phyloP scores from a whole-genome alignment of 495 filamentous ascomycete species.

The Neurospora sp. region DNA sequence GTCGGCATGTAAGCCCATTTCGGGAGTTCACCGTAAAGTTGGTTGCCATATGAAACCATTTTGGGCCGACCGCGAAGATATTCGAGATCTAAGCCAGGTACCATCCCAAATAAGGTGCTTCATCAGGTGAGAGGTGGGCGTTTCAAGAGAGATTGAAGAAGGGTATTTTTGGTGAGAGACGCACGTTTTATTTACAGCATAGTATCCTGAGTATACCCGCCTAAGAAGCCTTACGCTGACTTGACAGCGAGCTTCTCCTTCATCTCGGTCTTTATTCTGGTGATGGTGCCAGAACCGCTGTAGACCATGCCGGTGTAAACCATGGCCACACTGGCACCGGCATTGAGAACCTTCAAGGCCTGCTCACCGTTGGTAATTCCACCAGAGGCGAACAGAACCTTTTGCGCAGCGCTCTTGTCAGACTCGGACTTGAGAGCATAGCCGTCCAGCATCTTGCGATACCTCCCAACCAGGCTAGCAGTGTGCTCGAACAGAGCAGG shows the following conservation, averaged over 20 bases:
- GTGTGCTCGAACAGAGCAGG: slow-evolving; percentile 77
- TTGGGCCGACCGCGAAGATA: not conserved
- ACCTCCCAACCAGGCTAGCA: slow-evolving; percentile 62
- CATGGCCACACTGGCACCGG: slow-evolving; percentile 81
- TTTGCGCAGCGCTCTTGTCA: slow-evolving; percentile 32
- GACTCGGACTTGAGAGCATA: slow-evolving; percentile 22
- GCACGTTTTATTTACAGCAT: not conserved
- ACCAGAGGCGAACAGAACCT: slow-evolving; percentile 85
- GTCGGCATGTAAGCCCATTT: not conserved
- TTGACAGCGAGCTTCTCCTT: slow-evolving; percentile 32
- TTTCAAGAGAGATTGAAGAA: not conserved
- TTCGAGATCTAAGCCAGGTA: not conserved
- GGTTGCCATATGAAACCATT: not conserved
- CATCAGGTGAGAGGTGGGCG: not conserved
- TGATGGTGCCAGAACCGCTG: slow-evolving; percentile 75
- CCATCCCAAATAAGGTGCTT: not conserved
- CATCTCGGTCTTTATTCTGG: slow-evolving; percentile 81
- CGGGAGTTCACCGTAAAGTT: not conserved
- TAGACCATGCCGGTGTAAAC: slow-evolving; percentile 75
- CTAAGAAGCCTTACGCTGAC: not conserved
- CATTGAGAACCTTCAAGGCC: slow-evolving; percentile 66
- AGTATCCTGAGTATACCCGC: not conserved
- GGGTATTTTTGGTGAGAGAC: not conserved
- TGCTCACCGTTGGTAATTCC: slow-evolving; percentile 81
- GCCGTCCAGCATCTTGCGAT: slow-evolving; percentile 62